Evolutionary conservation across 78 protist species (phyloP).

Genomic region (Dictyostelium discoideum): dicty_2.7 NC_007088.5:7683001-7683500

Average conservation of each 20-base stretch:
- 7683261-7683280: conserved; percentile 40
- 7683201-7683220: conserved; percentile 38
- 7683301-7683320: conserved; percentile 34
- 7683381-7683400: conserved; percentile 64
- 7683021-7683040: neutral
- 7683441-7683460: neutral
- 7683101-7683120: neutral
- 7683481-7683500: conserved; percentile 30
- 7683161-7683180: conserved; percentile 34
- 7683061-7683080: neutral
- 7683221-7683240: conserved; percentile 55
- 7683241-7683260: conserved; percentile 29
- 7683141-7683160: conserved; percentile 66
- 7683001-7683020: conserved; percentile 28
- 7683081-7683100: neutral
- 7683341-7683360: conserved; percentile 70
- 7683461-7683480: neutral
- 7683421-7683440: conserved; percentile 41
- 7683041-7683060: neutral
- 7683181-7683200: conserved; percentile 43
- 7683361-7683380: conserved; percentile 78
- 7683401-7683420: conserved; percentile 1
- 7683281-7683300: conserved; percentile 50
- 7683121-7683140: conserved; percentile 17
- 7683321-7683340: conserved; percentile 70